A percentile compares a stretch with the other conserved stretches of the same genome.
Evolutionary conservation across 495 filamentous ascomycete genomes (phyloP).

Genomic region (Aspergillus steynii): DNA sequence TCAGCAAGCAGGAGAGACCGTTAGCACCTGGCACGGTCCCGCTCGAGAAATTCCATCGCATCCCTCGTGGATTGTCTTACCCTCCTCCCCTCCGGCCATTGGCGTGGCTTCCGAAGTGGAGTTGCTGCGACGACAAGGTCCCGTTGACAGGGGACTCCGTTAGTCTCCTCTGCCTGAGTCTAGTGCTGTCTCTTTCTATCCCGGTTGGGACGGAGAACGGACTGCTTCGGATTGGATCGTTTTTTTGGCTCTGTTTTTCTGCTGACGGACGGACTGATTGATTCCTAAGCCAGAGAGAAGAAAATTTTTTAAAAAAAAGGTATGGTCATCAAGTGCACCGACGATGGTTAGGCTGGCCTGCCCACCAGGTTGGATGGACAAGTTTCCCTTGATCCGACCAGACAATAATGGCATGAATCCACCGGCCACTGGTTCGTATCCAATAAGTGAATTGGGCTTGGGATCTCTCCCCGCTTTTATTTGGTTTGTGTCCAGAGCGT

Average conservation of each 20-base stretch:
- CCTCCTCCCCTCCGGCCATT: background rate
- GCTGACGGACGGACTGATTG: too few relatives aligned
- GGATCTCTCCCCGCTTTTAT: conserved; percentile 25
- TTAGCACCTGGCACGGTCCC: background rate
- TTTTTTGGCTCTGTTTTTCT: too few relatives aligned
- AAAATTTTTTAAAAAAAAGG: too few relatives aligned
- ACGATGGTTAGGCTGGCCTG: too few relatives aligned
- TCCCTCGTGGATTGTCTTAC: background rate
- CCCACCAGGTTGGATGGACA: conserved; percentile 7
- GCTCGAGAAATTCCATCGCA: background rate
- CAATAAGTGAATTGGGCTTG: conserved; percentile 27
- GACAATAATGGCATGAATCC: conserved; percentile 9
- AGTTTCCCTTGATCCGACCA: conserved; percentile 25
- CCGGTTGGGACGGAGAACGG: background rate
- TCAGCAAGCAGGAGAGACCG: background rate
- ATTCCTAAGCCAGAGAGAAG: conserved; percentile 24
- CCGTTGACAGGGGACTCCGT: background rate
- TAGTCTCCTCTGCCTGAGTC: background rate
- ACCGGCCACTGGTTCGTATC: conserved; percentile 22
- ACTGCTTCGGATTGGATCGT: background rate
- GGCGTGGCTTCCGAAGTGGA: background rate
- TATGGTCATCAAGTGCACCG: too few relatives aligned
- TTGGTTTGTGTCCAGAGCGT: background rate
- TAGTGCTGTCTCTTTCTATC: background rate
- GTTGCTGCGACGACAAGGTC: background rate